These are phyloP conservation scores for Malus hybrid DNA, from an alignment of 331 rosid species.

Conservation along the genomic window DNA sequence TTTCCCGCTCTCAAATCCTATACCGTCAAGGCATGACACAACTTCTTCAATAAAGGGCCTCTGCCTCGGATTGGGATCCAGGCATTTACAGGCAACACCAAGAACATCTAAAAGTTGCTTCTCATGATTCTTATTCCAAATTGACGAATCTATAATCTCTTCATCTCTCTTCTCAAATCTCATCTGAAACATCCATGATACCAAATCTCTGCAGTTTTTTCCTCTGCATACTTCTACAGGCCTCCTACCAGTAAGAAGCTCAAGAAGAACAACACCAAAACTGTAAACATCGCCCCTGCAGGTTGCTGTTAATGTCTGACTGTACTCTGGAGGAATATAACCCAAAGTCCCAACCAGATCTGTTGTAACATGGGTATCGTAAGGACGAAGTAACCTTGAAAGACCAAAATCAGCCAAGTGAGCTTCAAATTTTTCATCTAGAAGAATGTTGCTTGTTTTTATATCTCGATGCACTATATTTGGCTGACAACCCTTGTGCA, in stretches of 20 bases:
- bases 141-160: constrained; percentile 48
- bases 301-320: constrained; percentile 66
- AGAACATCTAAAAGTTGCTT: constrained; percentile 45
- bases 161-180: constrained; percentile 45
- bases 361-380: constrained; percentile 66
- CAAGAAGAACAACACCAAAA: constrained; percentile 68
- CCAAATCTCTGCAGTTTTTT: constrained; percentile 56
- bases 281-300: constrained; percentile 72
- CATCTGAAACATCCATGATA: constrained; percentile 68
- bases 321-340: constrained; percentile 70
- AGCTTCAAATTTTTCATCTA: constrained; percentile 56
- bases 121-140: constrained; percentile 48
- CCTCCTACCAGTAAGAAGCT: constrained; percentile 65
- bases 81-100: constrained; percentile 54
- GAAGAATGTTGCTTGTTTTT: constrained; percentile 72
- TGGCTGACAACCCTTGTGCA: constrained; percentile 66
- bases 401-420: constrained; percentile 78
- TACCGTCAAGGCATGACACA: constrained; percentile 54
- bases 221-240: constrained; percentile 66
- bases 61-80: constrained; percentile 51
- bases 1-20: constrained; percentile 31
- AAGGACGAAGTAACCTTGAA: constrained; percentile 55
- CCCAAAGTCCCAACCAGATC: constrained; percentile 76
- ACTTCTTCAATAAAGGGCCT: constrained; percentile 60
- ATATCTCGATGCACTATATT: constrained; percentile 70